These are phyloP conservation scores for Sapria himalayana DNA, from an alignment of 345 rosid genomes.

Conservation along the genomic window DNA sequence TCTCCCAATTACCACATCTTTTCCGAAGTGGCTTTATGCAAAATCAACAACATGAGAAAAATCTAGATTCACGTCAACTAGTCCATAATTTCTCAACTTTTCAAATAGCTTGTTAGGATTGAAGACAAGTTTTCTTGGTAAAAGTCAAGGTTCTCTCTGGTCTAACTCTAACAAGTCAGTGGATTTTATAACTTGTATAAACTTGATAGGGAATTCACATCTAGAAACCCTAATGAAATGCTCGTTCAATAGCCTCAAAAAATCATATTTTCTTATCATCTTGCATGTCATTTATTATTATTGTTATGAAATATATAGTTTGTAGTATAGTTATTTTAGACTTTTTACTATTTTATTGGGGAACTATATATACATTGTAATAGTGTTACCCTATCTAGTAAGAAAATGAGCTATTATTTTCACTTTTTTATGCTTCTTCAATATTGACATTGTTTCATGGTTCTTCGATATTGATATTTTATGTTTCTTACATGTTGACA, in stretches of 20 bases:
- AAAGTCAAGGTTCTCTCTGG: conserved; percentile 4
- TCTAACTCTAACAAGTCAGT: conserved; percentile 4
- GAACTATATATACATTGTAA: too few relatives aligned
- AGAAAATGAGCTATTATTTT: too few relatives aligned
- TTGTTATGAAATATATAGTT: too few relatives aligned
- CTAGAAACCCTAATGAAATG: conserved; percentile 7
- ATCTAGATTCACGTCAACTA: conserved; percentile 7
- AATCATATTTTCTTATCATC: conserved; percentile 8
- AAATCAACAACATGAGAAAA: conserved; percentile 4
- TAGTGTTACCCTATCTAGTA: too few relatives aligned
- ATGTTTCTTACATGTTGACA: too few relatives aligned
- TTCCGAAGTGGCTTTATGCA: conserved; percentile 1
- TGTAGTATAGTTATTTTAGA: too few relatives aligned
- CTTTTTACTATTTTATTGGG: too few relatives aligned
- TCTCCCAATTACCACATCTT: conserved; percentile 5
- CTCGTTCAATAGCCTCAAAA: conserved; percentile 6
- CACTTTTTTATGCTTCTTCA: too few relatives aligned
- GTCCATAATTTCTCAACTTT: conserved; percentile 4
- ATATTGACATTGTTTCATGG: too few relatives aligned
- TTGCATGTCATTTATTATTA: conserved; percentile 7
- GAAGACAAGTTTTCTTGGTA: conserved; percentile 4
- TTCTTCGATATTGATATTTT: too few relatives aligned
- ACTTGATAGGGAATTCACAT: conserved; percentile 5
- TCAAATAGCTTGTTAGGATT: conserved; percentile 6
- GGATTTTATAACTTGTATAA: conserved; percentile 2